Evolutionary conservation across 768 basidiomycete species (phyloP), one percentile per base, ranked within the genome.

Genomic region (Rhodosporidiobolus sp.): DNA sequence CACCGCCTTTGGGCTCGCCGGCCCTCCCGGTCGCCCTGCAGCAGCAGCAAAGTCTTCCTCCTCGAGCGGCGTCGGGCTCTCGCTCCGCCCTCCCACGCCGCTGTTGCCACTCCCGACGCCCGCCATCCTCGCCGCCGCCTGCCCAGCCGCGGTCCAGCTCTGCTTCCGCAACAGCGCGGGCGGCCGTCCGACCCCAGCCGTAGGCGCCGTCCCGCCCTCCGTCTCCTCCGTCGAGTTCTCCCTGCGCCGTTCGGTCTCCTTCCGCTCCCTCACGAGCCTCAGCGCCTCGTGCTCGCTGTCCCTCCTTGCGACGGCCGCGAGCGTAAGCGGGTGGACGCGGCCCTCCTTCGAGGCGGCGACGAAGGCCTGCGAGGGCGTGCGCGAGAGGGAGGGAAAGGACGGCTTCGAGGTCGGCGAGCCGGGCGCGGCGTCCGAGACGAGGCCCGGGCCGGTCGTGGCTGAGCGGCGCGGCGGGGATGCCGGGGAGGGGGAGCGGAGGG

Each of bases 231-330:
- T 14, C 45, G 19, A 26, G 17, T 49, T 61, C 53, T 50, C 48
- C 53, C 54, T 35, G 55, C 49, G 45, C 22, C 65, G 26, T 32
- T 69, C 61, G 30, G 63, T 55, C 63, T 65, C 69, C 24, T 61
- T 14, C 48, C 56, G 57, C 59, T 56, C 74, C n/a, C 54, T 26
- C 6, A 68, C 69, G 38, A 75, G n/a, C n/a, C 45, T 30, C 26
- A 75, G 17, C 30, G 74, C 74, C n/a, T 71, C 74, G 0, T 34
- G 32, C 34, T 75, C 74, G 7, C 46, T 52, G 32, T 67, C 74
- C 17, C 60, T 54, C 9, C 74, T 48, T 28, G 66, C 59, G 35
- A 75, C 54, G 3, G 74, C 74, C 8, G 65, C 61, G 19, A 75
- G 48, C 26, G 70, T 71, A 26, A 75, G 43, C 10, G 74, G 74